Conservation (phyloP, 176 grass and related monocot genomes). For the Thinopyrum elongatum region DNA sequence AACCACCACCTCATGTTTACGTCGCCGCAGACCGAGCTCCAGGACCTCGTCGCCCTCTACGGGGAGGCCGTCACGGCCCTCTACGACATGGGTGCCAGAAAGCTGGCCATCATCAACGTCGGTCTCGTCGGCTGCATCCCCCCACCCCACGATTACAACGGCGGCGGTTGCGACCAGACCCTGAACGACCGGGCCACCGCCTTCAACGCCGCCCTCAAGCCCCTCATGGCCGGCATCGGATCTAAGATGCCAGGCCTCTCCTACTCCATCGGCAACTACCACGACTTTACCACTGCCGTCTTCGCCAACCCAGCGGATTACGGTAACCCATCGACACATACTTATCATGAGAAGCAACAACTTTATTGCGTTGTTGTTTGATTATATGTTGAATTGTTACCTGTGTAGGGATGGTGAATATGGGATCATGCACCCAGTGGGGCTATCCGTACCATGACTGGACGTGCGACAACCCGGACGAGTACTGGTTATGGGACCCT, state of each 20-base stretch:
- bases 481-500: constrained; percentile 26
- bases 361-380: too few relatives aligned
- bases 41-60: background rate
- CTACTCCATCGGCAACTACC: constrained; percentile 19
- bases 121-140: constrained; percentile 19
- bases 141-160: too few relatives aligned
- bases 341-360: too few relatives aligned
- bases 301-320: background rate
- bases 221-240: background rate
- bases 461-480: background rate
- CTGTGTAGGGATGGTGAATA: background rate
- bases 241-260: background rate
- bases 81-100: constrained; percentile 9
- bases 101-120: constrained; percentile 12
- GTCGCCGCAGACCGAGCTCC: background rate
- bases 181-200: background rate
- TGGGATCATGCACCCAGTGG: background rate
- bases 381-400: background rate
- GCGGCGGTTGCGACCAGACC: background rate
- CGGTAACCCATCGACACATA: too few relatives aligned
- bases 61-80: background rate
- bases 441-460: background rate
- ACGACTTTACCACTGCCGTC: background rate
- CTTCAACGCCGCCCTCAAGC: constrained; percentile 18
- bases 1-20: accelerated